Base-by-base conservation (phyloP, 148 eudicot genomes). In the Chenopodium formosanum region DNA sequence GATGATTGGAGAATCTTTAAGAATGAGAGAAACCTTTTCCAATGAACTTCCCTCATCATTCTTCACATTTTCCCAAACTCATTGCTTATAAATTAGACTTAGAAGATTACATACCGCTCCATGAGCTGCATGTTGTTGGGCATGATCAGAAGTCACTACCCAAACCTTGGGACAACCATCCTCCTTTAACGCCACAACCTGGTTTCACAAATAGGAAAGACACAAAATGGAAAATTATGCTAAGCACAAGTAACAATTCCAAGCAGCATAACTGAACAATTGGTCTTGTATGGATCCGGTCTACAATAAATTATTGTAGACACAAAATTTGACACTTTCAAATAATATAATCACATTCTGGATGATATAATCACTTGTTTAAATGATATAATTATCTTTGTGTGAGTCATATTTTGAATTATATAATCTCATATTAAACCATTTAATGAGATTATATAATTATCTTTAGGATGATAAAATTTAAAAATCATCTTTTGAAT, bases 161-260 rank as follows among this genome's bases (percentile, higher is more conserved):
- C 98, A 96, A 79, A 96, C 98, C 86, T 87, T 88, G 60, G 97
- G 97, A 87, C 98, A 96, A 50, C 99, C 99, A 86, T 94, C 99
- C 29, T 92, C 95, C 85, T 83, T 94, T 85, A 96, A 86, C 72
- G 98, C 95, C 16, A 80, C 94, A 82, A 96, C 99, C 99, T 96
- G 83, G 73, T 73, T 46, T 48, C 62, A 66, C 75, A 66, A 79
- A 66, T 44, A 81, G 70, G 69, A 65, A 62, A 76, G 58, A 23
- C 4, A 76, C 17, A 17, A 34, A 22, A 72, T 19, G 53, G 44
- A 23, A 52, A 29, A 47, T 62, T 34, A 76, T 32, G 53, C 53
- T 19, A 76, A 9, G 69, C 62, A 31, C 14, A 52, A 70, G 64
- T 34, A 47, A 32, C 9, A 65, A n/a, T 25, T 25, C 64, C 77